phyloP scores from a whole-genome alignment of 2,329 filamentous ascomycete genomes.

The Daldinia sp. region DNA sequence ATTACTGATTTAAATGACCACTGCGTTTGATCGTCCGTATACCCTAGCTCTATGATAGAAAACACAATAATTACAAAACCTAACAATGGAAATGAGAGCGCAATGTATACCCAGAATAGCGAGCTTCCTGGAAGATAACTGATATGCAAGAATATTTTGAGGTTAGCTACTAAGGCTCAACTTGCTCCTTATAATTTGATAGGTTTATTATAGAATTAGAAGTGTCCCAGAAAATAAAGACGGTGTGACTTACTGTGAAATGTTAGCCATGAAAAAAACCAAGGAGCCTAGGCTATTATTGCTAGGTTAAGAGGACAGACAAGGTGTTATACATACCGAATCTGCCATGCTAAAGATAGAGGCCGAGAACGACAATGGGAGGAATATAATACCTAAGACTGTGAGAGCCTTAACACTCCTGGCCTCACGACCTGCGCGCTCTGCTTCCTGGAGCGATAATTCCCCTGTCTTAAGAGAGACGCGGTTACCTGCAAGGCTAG shows the following conservation, averaged over 20 bases:
- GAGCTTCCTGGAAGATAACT: background rate
- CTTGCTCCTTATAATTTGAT: background rate
- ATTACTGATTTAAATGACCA: background rate
- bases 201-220: background rate
- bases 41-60: background rate
- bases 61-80: background rate
- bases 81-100: background rate
- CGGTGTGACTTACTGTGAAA: background rate
- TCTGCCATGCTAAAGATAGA: constrained; percentile 4
- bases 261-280: background rate
- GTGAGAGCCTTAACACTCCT: constrained; percentile 1
- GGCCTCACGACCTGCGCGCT: background rate
- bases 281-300: no score
- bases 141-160: background rate
- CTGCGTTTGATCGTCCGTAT: background rate
- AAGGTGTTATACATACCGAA: background rate
- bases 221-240: background rate
- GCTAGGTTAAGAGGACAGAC: no score
- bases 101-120: background rate
- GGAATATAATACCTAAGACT: background rate
- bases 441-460: background rate
- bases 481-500: background rate
- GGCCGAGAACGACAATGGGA: background rate
- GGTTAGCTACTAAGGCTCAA: background rate
- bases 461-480: background rate